Conservation (phyloP, 306 rosid genomes). For the Echinosophora koreensis region DNA sequence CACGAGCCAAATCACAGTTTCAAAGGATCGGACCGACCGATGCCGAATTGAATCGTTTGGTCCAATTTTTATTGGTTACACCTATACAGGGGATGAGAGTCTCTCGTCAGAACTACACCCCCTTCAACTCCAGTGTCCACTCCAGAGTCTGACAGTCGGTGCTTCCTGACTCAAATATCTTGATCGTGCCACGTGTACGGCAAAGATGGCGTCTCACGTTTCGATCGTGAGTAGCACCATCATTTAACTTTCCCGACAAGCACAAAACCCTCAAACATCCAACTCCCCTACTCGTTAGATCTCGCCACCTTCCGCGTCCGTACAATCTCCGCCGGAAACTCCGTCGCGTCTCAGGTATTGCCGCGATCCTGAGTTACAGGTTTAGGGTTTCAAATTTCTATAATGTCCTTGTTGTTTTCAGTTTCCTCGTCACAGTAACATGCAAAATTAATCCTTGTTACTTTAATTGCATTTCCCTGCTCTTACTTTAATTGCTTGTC, state of each 20-base stretch:
- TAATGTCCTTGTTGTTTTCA: background rate
- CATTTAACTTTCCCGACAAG: slow-evolving; percentile 35
- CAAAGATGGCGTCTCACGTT: slow-evolving; percentile 4
- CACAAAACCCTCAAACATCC: slow-evolving; percentile 42
- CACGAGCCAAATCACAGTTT: no score
- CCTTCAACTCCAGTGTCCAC: no score
- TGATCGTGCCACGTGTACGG: slow-evolving; percentile 57
- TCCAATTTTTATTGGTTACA: no score
- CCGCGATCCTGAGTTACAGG: slow-evolving; percentile 34
- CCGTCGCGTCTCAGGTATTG: background rate
- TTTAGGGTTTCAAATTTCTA: slow-evolving; percentile 41
- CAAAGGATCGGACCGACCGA: no score
- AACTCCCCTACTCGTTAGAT: slow-evolving; percentile 39
- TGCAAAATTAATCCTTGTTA: background rate
- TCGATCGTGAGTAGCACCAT: slow-evolving; percentile 62
- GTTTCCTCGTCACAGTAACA: background rate
- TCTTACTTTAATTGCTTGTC: background rate
- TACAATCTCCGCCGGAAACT: slow-evolving; percentile 39
- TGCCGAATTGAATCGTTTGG: no score
- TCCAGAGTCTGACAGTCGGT: no score
- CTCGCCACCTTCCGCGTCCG: slow-evolving; percentile 43
- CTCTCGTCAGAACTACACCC: no score
- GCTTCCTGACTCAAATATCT: slow-evolving; percentile 18
- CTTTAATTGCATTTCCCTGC: slow-evolving; percentile 16
- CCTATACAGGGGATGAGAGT: background rate